Percentiles rank a stretch among this genome's conserved stretches.
phyloP scores from a whole-genome alignment of 108 stramenopile genomes.

The Nannochloropsis granulata region DNA sequence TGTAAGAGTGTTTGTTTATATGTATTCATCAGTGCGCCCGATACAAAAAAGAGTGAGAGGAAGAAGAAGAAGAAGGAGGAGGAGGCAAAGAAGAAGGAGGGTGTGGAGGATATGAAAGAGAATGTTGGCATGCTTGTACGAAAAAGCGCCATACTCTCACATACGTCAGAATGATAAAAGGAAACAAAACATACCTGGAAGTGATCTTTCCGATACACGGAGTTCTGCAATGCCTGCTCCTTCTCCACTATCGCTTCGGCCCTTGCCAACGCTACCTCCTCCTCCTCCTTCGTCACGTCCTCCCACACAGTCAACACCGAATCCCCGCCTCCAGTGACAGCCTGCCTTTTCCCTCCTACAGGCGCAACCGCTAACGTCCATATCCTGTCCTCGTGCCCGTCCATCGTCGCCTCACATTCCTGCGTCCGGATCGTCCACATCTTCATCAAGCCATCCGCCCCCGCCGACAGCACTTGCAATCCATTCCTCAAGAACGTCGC shows the following conservation, averaged over 20 bases:
- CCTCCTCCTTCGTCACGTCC: constrained; percentile 67
- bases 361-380: constrained; percentile 69
- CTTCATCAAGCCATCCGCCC: constrained; percentile 84
- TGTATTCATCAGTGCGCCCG: no score
- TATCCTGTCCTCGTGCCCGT: constrained; percentile 72
- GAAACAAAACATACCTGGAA: neutral
- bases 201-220: neutral
- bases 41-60: neutral
- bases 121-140: neutral
- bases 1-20: neutral
- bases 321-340: constrained; percentile 73
- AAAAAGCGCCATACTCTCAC: neutral
- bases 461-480: constrained; percentile 64
- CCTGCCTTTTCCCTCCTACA: neutral
- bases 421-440: constrained; percentile 84
- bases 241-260: constrained; percentile 57
- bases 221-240: constrained; percentile 50
- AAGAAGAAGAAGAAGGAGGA: neutral
- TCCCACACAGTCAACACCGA: constrained; percentile 72
- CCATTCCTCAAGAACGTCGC: constrained; percentile 41
- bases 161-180: neutral
- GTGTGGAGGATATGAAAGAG: neutral
- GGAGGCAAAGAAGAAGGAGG: neutral
- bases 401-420: constrained; percentile 80
- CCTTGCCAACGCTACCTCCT: constrained; percentile 46